Conservation (phyloP, 768 basidiomycete genomes). For the Macrocybe gigantea region DNA sequence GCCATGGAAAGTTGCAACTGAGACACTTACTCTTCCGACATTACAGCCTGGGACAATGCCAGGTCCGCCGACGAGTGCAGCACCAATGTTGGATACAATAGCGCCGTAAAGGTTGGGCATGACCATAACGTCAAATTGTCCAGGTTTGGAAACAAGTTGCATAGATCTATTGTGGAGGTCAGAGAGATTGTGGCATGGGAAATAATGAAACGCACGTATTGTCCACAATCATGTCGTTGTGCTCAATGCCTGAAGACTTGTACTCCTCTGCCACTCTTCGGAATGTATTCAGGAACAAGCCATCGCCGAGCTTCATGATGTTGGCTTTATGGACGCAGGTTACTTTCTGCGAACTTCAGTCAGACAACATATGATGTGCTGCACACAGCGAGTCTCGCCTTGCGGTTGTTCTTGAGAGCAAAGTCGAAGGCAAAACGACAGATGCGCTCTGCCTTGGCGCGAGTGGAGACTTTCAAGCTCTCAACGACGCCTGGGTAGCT, state of each 20-base stretch:
- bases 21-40: slow-evolving; percentile 73
- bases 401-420: slow-evolving; percentile 96
- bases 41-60: slow-evolving; percentile 98
- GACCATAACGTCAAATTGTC: slow-evolving; percentile 99
- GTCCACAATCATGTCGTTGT: slow-evolving; percentile 98
- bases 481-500: slow-evolving; percentile 98
- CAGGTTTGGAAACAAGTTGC: slow-evolving; percentile 95
- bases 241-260: slow-evolving; percentile 84
- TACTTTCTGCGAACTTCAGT: slow-evolving; percentile 66
- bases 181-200: slow-evolving; percentile 1
- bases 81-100: slow-evolving; percentile 97
- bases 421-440: slow-evolving; percentile 98
- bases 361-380: slow-evolving; percentile 3
- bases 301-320: slow-evolving; percentile 99
- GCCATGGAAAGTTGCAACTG: neutral
- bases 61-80: slow-evolving; percentile 96
- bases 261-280: slow-evolving; percentile 95
- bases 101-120: slow-evolving; percentile 98
- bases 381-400: slow-evolving; percentile 42
- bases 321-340: slow-evolving; percentile 99
- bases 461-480: slow-evolving; percentile 94
- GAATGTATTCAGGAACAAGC: slow-evolving; percentile 98
- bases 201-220: slow-evolving; percentile 65
- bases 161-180: slow-evolving; percentile 61
- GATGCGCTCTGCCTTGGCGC: slow-evolving; percentile 93